Base-by-base conservation (phyloP, 495 filamentous ascomycete species). In the Lasiosphaeriaceae sp. region DNA sequence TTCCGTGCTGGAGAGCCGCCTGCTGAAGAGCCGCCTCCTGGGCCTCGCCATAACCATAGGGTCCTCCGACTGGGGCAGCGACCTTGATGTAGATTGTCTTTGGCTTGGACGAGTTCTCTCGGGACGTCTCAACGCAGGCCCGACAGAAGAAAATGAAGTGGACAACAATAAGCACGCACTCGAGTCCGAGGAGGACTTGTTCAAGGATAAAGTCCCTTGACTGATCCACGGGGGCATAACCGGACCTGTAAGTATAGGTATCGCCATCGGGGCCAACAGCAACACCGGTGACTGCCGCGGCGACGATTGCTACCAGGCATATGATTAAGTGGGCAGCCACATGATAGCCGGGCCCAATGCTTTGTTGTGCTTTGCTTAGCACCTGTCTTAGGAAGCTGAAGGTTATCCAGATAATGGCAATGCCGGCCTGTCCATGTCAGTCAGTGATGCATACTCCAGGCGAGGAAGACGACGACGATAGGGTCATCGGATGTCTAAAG, bases 101-200 rank as follows among this genome's bases (percentile, higher is more conserved):
- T 21, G 21, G 44, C 24, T 21, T 57, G 8, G 12, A 5, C 11
- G 60, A 29, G 51, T 74, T 72, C 34, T 65, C 53, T 46, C 58
- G 63, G 49, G 69, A 54, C 14, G 71, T 74, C 22, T 78, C 74
- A 57, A 74, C 65, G 41, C 77, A 79, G 1, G 73, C 72, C n/a
- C 72, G 50, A 12, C 73, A 60, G 53, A 80, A 77, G 6, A 80
- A 66, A 37, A 71, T 50, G 58, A 80, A 74, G 54, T 77, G 66
- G 23, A 61, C 57, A 21, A 69, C 23, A 11, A 64, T 48, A 9
- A 61, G 31, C 17, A 59, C 17, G 34, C 46, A 46, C 2, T 60
- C 61, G 51, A 67, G 57, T 1, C 17, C 67, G 31, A 71, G 49
- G 37, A 69, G 41, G 9, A 49, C 45, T 29, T 59, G 46, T 44